Base-by-base conservation (phyloP, 768 basidiomycete species). In the Ramaria sp. region DNA sequence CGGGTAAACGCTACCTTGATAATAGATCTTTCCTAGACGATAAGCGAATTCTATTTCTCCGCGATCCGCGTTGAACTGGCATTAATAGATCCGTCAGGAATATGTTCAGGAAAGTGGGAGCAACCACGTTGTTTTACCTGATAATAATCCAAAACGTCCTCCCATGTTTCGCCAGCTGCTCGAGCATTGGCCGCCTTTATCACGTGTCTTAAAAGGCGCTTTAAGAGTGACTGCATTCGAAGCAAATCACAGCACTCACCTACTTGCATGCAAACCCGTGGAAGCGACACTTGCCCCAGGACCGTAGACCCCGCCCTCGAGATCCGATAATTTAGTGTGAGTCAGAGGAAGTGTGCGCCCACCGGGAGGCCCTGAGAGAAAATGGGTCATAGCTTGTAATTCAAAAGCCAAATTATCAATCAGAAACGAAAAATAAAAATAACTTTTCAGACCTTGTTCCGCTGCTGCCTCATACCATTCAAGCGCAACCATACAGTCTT, bases 271-370 rank as follows among this genome's bases (percentile, higher is more conserved):
- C 20, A 78, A 56, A 1, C 89, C 90, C 0, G 91, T 92, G 0
- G 90, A 94, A 7, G 92, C 90, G 48, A 92, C 89, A 56, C 91
- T 94, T 2, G 95, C 91, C 47, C 95, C 93, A 15, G 88, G 87
- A 2, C 96, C 96, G 64, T 86, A 98, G n/a, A 89, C 80, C 5
- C 96, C 96, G 15, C 95, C 96, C 8, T 74, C 81, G 3, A 95
- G 75, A 67, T 98, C 96, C 1, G 94, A 95, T 2, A 98, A 71
- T 5, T 84, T 76, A 0, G 88, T 85, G 16, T 88, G 73, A 0
- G 87, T 84, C 47, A 87, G 79, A 0, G 92, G 89, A 2, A 99
- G 72, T 0, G 88, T 88, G 9, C 81, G 75, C 4, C 96, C 96
- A 5, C 93, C 94, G 3, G 93, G 91, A 22, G 96, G 92, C 7